Base-by-base conservation (phyloP, 768 basidiomycete genomes). In the Serendipita vermifera region DNA sequence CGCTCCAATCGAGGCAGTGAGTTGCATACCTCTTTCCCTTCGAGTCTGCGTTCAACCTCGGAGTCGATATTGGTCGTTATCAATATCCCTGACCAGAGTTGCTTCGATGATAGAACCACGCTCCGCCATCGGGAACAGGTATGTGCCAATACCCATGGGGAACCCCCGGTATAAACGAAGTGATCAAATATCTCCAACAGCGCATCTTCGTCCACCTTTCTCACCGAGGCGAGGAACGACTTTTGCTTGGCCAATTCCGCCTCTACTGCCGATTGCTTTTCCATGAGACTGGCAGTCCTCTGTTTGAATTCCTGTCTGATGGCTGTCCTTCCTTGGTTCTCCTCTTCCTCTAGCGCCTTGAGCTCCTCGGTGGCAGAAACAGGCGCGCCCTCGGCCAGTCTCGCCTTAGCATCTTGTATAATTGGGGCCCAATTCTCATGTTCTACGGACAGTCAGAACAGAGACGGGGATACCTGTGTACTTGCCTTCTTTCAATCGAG, bases 1-100 rank as follows among this genome's bases (percentile, higher is more conserved):
- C 46, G 17, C 15, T 29, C 22, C 15, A 51, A 29, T 6, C 46
- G 5, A n/a, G 20, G 4, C 7, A 29, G 46, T 3, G n/a, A 22
- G n/a, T 51, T 51, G n/a, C 46, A 51, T 20, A 51, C 46, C 31
- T 51, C 46, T n/a, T 51, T 51, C 22, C 46, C 46, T 22, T 29
- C 22, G 9, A 7, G 3, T n/a, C 46, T 17, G 15, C 46, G 46
- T n/a, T 9, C n/a, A 29, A 7, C 3, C 20, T 7, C 29, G 5
- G 5, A 20, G 46, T 51, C 46, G 15, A 51, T 22, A 29, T 51
- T 29, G 4, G 46, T 22, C 20, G 46, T 51, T 20, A 51, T 29
- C 46, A 51, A 26, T 20, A 51, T 51, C 5, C 22, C 46, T 9
- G 46, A 51, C 46, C 46, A 51, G 15, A 51, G 46, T n/a, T 20